phyloP scores from a whole-genome alignment of 345 rosid species.

The Hevea brasiliensis region DNA sequence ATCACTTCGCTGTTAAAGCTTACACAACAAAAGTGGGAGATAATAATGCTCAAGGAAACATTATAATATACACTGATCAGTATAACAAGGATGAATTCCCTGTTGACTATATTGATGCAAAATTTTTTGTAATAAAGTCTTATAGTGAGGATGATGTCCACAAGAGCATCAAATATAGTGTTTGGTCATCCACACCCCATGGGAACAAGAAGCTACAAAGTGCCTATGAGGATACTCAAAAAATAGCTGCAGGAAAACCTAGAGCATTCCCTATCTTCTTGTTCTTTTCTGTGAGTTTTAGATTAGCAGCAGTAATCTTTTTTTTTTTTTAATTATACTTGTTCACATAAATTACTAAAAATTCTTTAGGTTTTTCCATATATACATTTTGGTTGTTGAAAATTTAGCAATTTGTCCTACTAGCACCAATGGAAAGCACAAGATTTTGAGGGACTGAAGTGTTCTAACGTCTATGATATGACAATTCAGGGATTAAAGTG shows the following conservation, averaged over 20 bases:
- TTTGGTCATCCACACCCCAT: constrained; percentile 94
- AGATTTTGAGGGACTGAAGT: too few relatives aligned
- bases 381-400: too few relatives aligned
- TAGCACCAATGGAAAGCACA: too few relatives aligned
- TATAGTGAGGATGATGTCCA: constrained; percentile 98
- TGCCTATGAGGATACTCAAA: constrained; percentile 80
- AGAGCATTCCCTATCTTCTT: constrained; percentile 71
- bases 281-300: constrained; percentile 78
- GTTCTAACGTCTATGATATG: too few relatives aligned
- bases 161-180: constrained; percentile 89
- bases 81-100: constrained; percentile 75
- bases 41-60: constrained; percentile 57
- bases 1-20: constrained; percentile 62
- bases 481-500: too few relatives aligned
- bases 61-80: constrained; percentile 57
- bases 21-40: constrained; percentile 61
- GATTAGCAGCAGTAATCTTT: not conserved
- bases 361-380: too few relatives aligned
- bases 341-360: too few relatives aligned
- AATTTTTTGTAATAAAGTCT: constrained; percentile 88
- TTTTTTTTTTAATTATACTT: too few relatives aligned
- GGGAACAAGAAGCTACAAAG: constrained; percentile 90
- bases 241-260: constrained; percentile 47
- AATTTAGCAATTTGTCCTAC: too few relatives aligned
- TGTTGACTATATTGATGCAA: constrained; percentile 55